These are phyloP conservation scores for Coniella lustricola DNA, from an alignment of 2,329 filamentous ascomycete species.

Conservation along the genomic window DNA sequence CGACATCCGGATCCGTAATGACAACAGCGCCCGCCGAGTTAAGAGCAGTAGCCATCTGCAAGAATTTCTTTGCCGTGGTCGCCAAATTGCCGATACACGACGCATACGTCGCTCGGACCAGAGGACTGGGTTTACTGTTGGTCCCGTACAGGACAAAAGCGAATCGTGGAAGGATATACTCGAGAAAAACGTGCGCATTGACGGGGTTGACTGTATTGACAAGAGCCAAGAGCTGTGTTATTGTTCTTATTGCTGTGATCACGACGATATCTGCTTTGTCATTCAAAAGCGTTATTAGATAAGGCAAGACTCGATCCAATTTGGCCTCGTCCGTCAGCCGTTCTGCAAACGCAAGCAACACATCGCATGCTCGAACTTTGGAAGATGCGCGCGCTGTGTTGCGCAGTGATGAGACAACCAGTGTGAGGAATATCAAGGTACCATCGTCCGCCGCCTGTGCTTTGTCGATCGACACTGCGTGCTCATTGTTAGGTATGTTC, in stretches of 20 bases:
- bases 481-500: constrained; percentile 79
- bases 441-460: constrained; percentile 72
- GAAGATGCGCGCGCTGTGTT: constrained; percentile 87
- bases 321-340: constrained; percentile 91
- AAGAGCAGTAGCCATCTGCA: constrained; percentile 86
- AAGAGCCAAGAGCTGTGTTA: constrained; percentile 82
- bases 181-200: constrained; percentile 62
- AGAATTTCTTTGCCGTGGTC: constrained; percentile 73
- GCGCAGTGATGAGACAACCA: constrained; percentile 81
- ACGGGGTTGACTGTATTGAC: constrained; percentile 80
- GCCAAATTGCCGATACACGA: constrained; percentile 86
- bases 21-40: constrained; percentile 76
- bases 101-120: constrained; percentile 86
- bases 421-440: constrained; percentile 82
- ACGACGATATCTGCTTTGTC: constrained; percentile 81
- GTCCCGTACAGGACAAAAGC: constrained; percentile 44
- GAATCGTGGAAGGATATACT: constrained; percentile 61
- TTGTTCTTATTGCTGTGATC: constrained; percentile 74
- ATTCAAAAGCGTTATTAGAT: constrained; percentile 73
- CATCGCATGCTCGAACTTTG: constrained; percentile 80
- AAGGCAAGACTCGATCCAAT: constrained; percentile 85
- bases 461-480: constrained; percentile 54
- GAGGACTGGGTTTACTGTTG: constrained; percentile 49
- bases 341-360: constrained; percentile 87
- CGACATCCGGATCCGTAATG: constrained; percentile 69